A percentile compares a stretch with the other conserved stretches of the same genome.
Evolutionary conservation across 1,284 basidiomycete genomes (phyloP).

Genomic region (Cryptococcus sp.): DNA sequence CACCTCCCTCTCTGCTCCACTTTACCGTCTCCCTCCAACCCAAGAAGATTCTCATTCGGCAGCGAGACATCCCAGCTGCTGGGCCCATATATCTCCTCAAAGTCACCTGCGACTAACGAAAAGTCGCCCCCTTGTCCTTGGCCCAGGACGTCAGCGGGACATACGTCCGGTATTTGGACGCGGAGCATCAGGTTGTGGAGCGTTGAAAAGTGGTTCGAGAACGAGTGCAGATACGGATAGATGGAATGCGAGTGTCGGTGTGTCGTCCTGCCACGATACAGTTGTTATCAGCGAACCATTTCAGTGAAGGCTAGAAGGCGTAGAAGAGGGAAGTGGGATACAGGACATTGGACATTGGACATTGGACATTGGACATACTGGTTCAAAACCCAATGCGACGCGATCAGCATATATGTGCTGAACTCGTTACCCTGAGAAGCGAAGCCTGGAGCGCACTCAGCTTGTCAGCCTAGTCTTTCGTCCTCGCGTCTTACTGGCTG

Average conservation of each 20-base stretch:
- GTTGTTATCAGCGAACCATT: no score
- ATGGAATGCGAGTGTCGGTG: conserved; percentile 67
- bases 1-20: conserved; percentile 68
- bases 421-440: conserved; percentile 90
- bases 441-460: conserved; percentile 62
- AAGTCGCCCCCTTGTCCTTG: conserved; percentile 58
- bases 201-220: conserved; percentile 73
- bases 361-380: conserved; percentile 58
- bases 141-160: conserved; percentile 68
- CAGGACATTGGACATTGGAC: no score
- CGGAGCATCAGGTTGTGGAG: conserved; percentile 64
- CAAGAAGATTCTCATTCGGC: conserved; percentile 54
- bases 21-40: conserved; percentile 37
- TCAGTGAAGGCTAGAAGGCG: not conserved
- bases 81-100: conserved; percentile 82
- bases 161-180: conserved; percentile 77
- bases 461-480: conserved; percentile 1
- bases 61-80: conserved; percentile 47
- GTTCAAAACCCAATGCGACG: conserved; percentile 79
- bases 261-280: conserved; percentile 61
- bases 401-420: conserved; percentile 86
- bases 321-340: conserved; percentile 1
- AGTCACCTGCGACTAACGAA: conserved; percentile 87
- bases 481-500: not conserved
- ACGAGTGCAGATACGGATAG: conserved; percentile 85